Evolutionary conservation across 805 yeast genomes (phyloP).

Genomic region (Starmerella apis): DNA sequence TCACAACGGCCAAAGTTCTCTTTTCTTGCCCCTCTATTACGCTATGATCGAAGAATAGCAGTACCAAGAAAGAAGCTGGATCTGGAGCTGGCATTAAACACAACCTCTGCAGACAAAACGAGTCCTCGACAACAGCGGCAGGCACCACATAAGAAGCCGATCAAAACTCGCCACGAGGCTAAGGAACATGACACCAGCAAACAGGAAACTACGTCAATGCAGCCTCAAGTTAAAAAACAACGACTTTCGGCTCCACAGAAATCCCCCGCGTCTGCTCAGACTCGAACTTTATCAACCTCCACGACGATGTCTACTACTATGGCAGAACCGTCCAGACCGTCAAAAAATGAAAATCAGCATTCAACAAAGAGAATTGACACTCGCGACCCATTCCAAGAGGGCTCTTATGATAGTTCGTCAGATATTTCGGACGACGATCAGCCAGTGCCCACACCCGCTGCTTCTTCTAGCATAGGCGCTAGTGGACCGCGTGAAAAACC

Average conservation of each 20-base stretch:
- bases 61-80: conserved; percentile 2
- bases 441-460: not conserved
- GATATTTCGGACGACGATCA: conserved; percentile 4
- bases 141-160: not conserved
- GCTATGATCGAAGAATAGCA: conserved; percentile 1
- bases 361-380: not conserved
- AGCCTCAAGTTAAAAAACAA: not conserved
- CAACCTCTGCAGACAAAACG: not conserved
- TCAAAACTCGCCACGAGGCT: not conserved
- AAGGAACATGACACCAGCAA: too few relatives aligned
- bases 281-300: not conserved
- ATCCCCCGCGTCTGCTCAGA: not conserved
- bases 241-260: too few relatives aligned
- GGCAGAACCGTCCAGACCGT: not conserved
- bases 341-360: not conserved
- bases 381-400: conserved; percentile 1
- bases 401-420: conserved; percentile 1
- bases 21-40: conserved; percentile 21
- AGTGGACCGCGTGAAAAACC: not conserved
- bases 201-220: not conserved
- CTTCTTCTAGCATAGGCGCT: not conserved
- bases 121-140: too few relatives aligned
- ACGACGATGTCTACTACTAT: not conserved
- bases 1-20: conserved; percentile 13
- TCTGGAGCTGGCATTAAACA: conserved; percentile 7